Evolutionary conservation across 768 basidiomycete species (phyloP), one percentile per base, ranked within the genome.

Genomic region (Pisolithus marmoratus): DNA sequence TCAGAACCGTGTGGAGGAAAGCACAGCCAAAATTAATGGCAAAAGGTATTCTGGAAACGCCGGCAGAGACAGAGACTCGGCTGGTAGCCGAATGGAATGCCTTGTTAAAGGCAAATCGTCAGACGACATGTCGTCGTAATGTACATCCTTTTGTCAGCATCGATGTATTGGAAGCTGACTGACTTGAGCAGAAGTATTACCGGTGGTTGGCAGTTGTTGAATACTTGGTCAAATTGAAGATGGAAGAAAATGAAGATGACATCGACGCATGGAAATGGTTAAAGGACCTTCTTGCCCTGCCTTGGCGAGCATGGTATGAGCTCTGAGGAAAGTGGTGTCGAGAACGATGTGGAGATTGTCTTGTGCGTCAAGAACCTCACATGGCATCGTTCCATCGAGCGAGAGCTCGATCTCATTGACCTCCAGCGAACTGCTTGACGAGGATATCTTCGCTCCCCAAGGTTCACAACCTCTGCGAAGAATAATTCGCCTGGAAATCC

Each of bases 241-340:
- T 31, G 4, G 47, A 51, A 3, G 38, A 38, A 5, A 8, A 37
- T 2, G 45, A 44, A 3, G 47, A 20, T 12, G 46, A 55, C 27
- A 5, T 48, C 1, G 5, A 14, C 5, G 14, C 34, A 38, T 58
- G 54, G 49, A n/a, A 31, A 2, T 58, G 54, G 57, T 42, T 58
- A 3, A 27, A 53, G 3, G 5, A 8, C 1, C 23, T 55, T 3
- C 8, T 58, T n/a, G 9, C 4, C 37, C n/a, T n/a, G 7, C 3
- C 49, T 58, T 37, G 52, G 54, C 0, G 51, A 59, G 6, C n/a
- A 54, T 15, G 53, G 51, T 1, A 54, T 57, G 53, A 59, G 56
- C 31, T 59, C 53, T 1, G 48, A 59, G 22, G 56, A 59, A 8
- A 59, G 55, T 7, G 11, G 22, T 8, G 5, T 57, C 0, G 44